These are phyloP conservation scores for Agaricus sinodeliciosus DNA, from an alignment of 768 basidiomycete genomes.

Conservation along the genomic window DNA sequence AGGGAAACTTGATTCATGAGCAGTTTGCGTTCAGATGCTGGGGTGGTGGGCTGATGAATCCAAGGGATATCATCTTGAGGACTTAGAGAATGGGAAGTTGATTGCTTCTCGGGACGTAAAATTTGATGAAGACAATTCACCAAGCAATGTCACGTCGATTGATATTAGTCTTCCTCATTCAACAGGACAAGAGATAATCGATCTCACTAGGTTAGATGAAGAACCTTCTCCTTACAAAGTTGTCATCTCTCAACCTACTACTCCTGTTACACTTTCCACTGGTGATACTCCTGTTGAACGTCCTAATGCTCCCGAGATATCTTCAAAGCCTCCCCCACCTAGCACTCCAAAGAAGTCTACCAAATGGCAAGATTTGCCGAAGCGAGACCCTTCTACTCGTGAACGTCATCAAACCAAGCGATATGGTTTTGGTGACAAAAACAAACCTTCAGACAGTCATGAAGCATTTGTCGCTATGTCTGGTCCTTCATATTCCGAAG, in stretches of 20 bases:
- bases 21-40: not conserved
- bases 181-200: too few species aligned
- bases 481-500: not conserved
- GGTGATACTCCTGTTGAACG: too few species aligned
- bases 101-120: not conserved
- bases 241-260: too few species aligned
- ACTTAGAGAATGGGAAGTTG: not conserved
- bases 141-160: not conserved
- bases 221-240: too few species aligned
- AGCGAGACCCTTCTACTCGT: not conserved
- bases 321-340: not conserved
- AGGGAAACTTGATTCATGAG: conserved; percentile 12
- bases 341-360: not conserved
- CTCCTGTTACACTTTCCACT: too few species aligned
- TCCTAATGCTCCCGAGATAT: too few species aligned
- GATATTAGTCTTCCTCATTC: not conserved
- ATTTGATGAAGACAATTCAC: not conserved
- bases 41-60: conserved; percentile 3
- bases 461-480: conserved; percentile 1
- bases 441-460: too few species aligned
- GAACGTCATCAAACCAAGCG: not conserved
- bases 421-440: too few species aligned
- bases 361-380: conserved; percentile 8
- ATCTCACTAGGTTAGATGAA: too few species aligned
- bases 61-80: conserved; percentile 1